A percentile compares a stretch with the other conserved stretches of the same genome.
Evolutionary conservation across 768 basidiomycete genomes (phyloP).

Genomic region (Piloderma croceum): DNA sequence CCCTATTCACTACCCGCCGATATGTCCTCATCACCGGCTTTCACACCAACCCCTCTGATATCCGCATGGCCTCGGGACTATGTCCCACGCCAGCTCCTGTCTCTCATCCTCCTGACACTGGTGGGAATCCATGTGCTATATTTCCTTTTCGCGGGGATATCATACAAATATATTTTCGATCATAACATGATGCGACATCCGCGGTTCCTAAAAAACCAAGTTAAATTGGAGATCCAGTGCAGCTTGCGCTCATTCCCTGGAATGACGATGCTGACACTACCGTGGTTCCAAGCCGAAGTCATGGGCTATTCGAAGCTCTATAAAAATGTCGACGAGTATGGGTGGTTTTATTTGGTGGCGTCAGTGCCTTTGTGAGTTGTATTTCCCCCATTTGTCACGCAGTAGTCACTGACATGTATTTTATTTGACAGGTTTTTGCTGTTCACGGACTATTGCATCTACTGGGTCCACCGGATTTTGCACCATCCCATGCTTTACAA

Average conservation of each 20-base stretch:
- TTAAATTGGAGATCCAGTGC: constrained; percentile 68
- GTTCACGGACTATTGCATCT: constrained; percentile 91
- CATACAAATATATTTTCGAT: constrained; percentile 87
- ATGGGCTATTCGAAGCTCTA: constrained; percentile 80
- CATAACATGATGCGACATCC: constrained; percentile 95
- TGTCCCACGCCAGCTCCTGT: constrained; percentile 70
- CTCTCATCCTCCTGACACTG: constrained; percentile 65
- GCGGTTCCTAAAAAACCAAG: constrained; percentile 85
- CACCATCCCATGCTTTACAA: constrained; percentile 89
- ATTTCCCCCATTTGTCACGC: neutral
- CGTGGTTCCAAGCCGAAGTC: constrained; percentile 92
- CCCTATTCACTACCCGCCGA: constrained; percentile 46
- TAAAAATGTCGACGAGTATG: constrained; percentile 72
- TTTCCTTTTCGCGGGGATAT: constrained; percentile 80
- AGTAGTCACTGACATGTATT: constrained; percentile 10
- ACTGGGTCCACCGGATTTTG: constrained; percentile 92
- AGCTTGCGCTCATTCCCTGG: constrained; percentile 75
- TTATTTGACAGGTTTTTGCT: constrained; percentile 54
- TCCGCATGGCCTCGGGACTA: constrained; percentile 87
- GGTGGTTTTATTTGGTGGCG: constrained; percentile 64
- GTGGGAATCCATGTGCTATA: constrained; percentile 83
- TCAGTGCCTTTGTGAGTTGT: constrained; percentile 60
- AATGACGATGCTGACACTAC: constrained; percentile 81
- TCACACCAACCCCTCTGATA: constrained; percentile 29
- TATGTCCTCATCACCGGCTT: constrained; percentile 25